Base-by-base conservation (phyloP, 2,329 filamentous ascomycete genomes). In the Lecanoromycetidae sp. region DNA sequence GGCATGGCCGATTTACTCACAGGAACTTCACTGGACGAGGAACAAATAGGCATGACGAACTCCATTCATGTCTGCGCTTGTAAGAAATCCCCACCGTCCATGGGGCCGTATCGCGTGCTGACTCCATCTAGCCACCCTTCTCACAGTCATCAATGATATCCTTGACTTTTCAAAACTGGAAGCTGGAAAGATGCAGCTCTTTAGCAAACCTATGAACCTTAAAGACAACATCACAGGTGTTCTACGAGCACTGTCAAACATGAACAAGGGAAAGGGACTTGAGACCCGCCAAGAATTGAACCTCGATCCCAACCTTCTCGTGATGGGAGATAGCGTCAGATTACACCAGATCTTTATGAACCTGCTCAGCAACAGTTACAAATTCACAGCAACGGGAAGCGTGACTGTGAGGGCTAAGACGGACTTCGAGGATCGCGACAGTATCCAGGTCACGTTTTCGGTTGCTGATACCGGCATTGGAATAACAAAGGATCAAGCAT, bases 401-500 rank as follows among this genome's bases (percentile, higher is more conserved):
- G 84, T 95, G 49, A 93, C 85, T 0, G 86, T 95, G 43, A 80
- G 80, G 38, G 85, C 87, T 4, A 75, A 75, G 20, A 75, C 87
- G 17, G 80, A 87, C 37, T 70, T 71, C 6, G 84, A 94, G 59
- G 80, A 79, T 8, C 71, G 75, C 12, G 77, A 84, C 32, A 75
- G 74, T 49, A 80, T 87, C 5, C 80, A 79, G 22, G 71, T 94
- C 46, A 87, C 82, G 2, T 91, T 90, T 61, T 90, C 84, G 64
- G 87, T 95, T 26, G 73, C 80, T 42, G 88, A 95, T 60, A 94
- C 87, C 0, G 88, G 88, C 25, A 94, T 95, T 52, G 88, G 88
- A 15, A 94, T 95, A 48, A 82, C 85, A 0, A 76, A 82, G 17
- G 67, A 70, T 49, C 81, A 90, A 60, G 73, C 90, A 40, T 79